phyloP scores from a whole-genome alignment of 257 asterid species.

The Rauvolfia tetraphylla region DNA sequence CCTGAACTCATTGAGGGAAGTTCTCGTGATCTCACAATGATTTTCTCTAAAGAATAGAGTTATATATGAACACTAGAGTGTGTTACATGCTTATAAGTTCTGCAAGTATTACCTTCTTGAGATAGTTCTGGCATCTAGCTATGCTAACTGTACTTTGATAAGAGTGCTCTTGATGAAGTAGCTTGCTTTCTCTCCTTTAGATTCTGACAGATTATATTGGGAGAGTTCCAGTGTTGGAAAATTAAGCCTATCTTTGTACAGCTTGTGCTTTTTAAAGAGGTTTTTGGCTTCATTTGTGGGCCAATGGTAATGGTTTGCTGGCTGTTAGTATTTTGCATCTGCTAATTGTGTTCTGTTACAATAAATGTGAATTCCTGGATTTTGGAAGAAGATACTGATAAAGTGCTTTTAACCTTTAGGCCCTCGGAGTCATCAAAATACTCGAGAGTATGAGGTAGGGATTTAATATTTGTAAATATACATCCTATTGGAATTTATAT shows the following conservation, averaged over 20 bases:
- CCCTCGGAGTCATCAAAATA: constrained; percentile 59
- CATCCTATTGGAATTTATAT: background rate
- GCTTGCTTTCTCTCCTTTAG: background rate
- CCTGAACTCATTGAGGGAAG: background rate
- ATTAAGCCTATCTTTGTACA: background rate
- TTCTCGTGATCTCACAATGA: background rate
- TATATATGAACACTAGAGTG: background rate
- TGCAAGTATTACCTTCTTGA: background rate
- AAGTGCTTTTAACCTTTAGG: constrained; percentile 34
- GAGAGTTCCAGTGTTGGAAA: background rate
- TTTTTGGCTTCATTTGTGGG: background rate
- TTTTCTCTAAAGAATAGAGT: background rate
- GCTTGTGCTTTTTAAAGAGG: background rate
- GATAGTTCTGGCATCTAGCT: background rate
- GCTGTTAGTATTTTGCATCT: background rate
- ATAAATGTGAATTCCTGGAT: background rate
- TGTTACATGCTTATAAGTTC: background rate
- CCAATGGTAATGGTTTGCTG: background rate
- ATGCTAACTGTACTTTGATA: background rate
- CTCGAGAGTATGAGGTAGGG: constrained; percentile 63
- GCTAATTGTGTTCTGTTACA: background rate
- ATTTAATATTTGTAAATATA: background rate
- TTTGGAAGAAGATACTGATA: background rate
- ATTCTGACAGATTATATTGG: background rate
- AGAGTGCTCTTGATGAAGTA: background rate